Conservation (phyloP, 495 filamentous ascomycete genomes). For the Pseudevernia furfuracea region DNA sequence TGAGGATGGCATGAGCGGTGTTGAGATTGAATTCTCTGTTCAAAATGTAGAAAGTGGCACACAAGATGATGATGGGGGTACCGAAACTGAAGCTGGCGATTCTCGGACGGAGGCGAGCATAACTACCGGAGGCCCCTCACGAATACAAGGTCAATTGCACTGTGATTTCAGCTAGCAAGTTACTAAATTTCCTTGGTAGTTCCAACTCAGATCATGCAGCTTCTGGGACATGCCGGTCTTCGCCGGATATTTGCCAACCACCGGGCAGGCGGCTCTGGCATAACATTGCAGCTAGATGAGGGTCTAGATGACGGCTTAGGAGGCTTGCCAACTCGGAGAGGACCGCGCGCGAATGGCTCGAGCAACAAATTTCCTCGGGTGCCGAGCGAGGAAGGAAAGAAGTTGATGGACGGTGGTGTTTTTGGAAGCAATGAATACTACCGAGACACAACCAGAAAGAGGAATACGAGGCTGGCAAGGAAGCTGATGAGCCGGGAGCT, state of each 20-base stretch:
- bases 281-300: slow-evolving; percentile 31
- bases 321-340: slow-evolving; percentile 25
- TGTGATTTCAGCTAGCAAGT: not conserved
- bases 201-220: slow-evolving; percentile 32
- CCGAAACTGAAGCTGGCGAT: slow-evolving; percentile 33
- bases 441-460: slow-evolving; percentile 41
- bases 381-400: slow-evolving; percentile 64
- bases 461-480: slow-evolving; percentile 54
- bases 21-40: slow-evolving; percentile 42
- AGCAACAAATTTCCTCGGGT: slow-evolving; percentile 60
- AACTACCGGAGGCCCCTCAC: slow-evolving; percentile 1
- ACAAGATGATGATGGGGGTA: slow-evolving; percentile 34
- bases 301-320: slow-evolving; percentile 32
- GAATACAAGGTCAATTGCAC: slow-evolving; percentile 22
- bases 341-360: slow-evolving; percentile 29
- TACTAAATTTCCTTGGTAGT: slow-evolving; percentile 11
- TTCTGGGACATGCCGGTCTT: slow-evolving; percentile 35
- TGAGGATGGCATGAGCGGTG: slow-evolving; percentile 30
- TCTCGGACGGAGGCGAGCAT: slow-evolving; percentile 4
- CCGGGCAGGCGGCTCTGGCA: slow-evolving; percentile 26
- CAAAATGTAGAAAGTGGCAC: slow-evolving; percentile 38
- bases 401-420: slow-evolving; percentile 69
- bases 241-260: slow-evolving; percentile 32
- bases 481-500: slow-evolving; percentile 74
- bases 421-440: slow-evolving; percentile 60